These are phyloP conservation scores for Penicillium sp. DNA, from an alignment of 2,329 filamentous ascomycete species.

Conservation along the genomic window DNA sequence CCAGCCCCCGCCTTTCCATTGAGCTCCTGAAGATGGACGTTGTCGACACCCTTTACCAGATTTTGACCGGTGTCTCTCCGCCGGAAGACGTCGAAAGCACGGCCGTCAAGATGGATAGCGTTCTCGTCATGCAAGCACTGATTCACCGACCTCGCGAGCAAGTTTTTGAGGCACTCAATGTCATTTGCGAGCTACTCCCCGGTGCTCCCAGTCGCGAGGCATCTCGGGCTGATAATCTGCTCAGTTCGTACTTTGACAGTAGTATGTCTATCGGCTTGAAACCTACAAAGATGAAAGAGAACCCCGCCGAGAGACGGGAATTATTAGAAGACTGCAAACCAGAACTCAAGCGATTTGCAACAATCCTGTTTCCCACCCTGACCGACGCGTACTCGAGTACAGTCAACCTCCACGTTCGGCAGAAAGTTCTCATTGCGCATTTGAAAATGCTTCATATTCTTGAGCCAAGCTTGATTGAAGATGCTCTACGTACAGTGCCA, in stretches of 20 bases:
- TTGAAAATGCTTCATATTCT: constrained; percentile 97
- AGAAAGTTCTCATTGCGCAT: constrained; percentile 94
- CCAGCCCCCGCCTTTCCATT: constrained; percentile 81
- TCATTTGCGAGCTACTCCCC: constrained; percentile 92
- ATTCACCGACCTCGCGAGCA: constrained; percentile 95
- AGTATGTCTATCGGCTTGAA: constrained; percentile 41
- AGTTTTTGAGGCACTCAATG: constrained; percentile 94
- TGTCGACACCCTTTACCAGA: constrained; percentile 96
- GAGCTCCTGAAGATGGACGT: constrained; percentile 96
- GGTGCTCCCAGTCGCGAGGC: constrained; percentile 63
- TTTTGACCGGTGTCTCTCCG: constrained; percentile 91
- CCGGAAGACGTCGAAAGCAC: constrained; percentile 65
- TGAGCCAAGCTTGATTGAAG: constrained; percentile 79
- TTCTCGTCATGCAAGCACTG: constrained; percentile 97
- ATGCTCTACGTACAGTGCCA: constrained; percentile 81
- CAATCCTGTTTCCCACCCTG: constrained; percentile 89
- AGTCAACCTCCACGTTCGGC: constrained; percentile 88
- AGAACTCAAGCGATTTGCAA: constrained; percentile 86
- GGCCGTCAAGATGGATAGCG: constrained; percentile 78
- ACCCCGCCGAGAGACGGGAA: constrained; percentile 76
- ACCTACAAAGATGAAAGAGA: constrained; percentile 50
- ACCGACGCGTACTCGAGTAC: constrained; percentile 98
- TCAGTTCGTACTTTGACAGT: constrained; percentile 47
- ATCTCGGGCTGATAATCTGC: constrained; percentile 52
- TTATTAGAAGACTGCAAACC: constrained; percentile 79